Conservation (phyloP, 805 yeast species). For the Metschnikowia lachancei region DNA sequence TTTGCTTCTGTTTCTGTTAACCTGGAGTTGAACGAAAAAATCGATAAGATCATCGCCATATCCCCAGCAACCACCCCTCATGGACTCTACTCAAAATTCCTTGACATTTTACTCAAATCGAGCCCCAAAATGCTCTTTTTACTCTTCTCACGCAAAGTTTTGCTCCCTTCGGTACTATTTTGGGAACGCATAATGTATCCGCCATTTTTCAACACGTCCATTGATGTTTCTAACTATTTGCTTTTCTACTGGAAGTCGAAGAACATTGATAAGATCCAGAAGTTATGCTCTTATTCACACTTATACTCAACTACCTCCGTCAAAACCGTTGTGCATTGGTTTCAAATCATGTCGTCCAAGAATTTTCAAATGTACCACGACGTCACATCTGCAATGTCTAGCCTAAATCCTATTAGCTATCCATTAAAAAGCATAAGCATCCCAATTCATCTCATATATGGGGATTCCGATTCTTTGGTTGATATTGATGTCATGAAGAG, state of each 20-base stretch:
- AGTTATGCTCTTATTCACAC: slow-evolving; percentile 78
- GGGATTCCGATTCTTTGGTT: slow-evolving; percentile 78
- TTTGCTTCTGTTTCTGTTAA: slow-evolving; percentile 75
- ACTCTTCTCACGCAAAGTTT: slow-evolving; percentile 69
- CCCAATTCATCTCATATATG: slow-evolving; percentile 79
- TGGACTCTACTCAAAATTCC: slow-evolving; percentile 72
- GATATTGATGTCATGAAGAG: slow-evolving; percentile 72
- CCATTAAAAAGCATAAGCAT: slow-evolving; percentile 43
- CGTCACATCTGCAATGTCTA: slow-evolving; percentile 19
- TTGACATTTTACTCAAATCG: slow-evolving; percentile 70
- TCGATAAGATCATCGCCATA: slow-evolving; percentile 67
- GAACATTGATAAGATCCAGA: slow-evolving; percentile 73
- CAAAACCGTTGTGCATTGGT: slow-evolving; percentile 63
- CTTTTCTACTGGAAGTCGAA: slow-evolving; percentile 77
- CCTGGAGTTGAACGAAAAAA: slow-evolving; percentile 56
- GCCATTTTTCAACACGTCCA: slow-evolving; percentile 65
- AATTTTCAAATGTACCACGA: slow-evolving; percentile 88
- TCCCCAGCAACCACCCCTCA: slow-evolving; percentile 95
- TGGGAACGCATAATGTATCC: slow-evolving; percentile 82
- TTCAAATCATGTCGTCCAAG: slow-evolving; percentile 53
- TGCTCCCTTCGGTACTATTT: slow-evolving; percentile 72
- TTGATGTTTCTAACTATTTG: slow-evolving; percentile 64
- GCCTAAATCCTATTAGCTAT: slow-evolving; percentile 37
- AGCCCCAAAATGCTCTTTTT: slow-evolving; percentile 70
- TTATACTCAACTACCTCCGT: slow-evolving; percentile 89